Conservation (phyloP, 2,329 filamentous ascomycete species). For the Capronia americana region DNA sequence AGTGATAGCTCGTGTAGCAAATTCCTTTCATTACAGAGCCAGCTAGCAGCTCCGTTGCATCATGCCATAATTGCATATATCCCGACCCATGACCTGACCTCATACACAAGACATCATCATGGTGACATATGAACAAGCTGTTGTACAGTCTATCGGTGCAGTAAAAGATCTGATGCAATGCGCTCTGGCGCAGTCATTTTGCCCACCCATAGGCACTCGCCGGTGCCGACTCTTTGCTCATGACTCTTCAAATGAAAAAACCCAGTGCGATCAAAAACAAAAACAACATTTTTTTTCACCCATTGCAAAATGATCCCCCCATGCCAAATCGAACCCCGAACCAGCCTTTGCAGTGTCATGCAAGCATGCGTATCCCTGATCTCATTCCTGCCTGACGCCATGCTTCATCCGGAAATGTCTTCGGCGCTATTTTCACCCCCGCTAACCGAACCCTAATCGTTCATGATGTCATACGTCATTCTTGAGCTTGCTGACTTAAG, state of each 20-base stretch:
- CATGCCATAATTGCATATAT: background rate
- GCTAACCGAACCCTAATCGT: conserved; percentile 4
- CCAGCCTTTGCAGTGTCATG: conserved; percentile 15
- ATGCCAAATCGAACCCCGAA: background rate
- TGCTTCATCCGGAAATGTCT: conserved; percentile 15
- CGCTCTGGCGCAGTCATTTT: background rate
- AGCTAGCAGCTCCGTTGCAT: background rate
- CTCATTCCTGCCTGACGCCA: conserved; percentile 16
- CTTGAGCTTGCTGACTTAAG: conserved; percentile 12
- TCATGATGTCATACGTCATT: conserved; percentile 18
- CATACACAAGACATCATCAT: conserved; percentile 4
- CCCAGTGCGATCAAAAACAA: background rate
- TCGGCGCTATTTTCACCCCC: conserved; percentile 5
- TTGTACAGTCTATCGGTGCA: conserved; percentile 19
- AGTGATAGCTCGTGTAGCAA: background rate
- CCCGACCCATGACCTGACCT: background rate
- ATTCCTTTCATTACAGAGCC: background rate
- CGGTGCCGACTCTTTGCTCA: background rate
- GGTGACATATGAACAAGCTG: conserved; percentile 17
- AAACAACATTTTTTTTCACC: background rate
- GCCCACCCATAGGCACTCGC: background rate
- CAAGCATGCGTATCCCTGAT: background rate
- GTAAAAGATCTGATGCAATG: background rate
- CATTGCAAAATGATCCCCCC: background rate
- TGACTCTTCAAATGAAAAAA: background rate